Base-by-base conservation (phyloP, 2,329 filamentous ascomycete genomes). In the Zasmidium angulare region DNA sequence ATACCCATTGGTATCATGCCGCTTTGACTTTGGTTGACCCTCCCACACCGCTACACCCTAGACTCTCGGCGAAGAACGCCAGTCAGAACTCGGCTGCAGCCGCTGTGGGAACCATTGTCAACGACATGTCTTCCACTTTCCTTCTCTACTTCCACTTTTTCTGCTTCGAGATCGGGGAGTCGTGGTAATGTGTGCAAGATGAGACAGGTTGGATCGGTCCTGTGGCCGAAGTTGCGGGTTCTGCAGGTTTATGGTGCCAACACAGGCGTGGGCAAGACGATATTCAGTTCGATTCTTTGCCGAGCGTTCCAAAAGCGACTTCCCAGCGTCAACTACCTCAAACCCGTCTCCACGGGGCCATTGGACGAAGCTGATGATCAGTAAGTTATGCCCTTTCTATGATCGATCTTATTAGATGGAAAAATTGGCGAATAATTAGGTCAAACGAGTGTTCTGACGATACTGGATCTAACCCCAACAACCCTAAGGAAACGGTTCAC, bases 181-280 rank as follows among this genome's bases (percentile, higher is more conserved):
- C 31, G n/a, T 22, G 50, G 50, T 56, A 53, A 60, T 63, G 60
- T 22, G 23, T 19, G 56, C 62, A 59, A 56, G 43, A 78, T 79
- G 78, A 74, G 72, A 68, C 82, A 83, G 23, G 75, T 86, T 53
- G 81, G 84, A 50, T 82, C 86, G 54, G 79, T 86, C 50, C 79
- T 92, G 40, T 90, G 87, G 84, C 85, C 87, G 61, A 84, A 83
- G 9, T 79, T 93, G 55, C 84, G 86, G 61, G 81, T 85, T 12
- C 84, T 90, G 66, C 90, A 95, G 74, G 79, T 96, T 40, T 96
- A 89, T 69, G 91, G 91, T 24, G 89, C 91, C 50, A 95, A 93
- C 68, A 95, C 91, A 0, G 86, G 90, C 65, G 89, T 95, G 23
- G 91, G 91, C 64, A 96, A 96, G 79, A 96, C 91, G 0, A 84